Conservation (phyloP, 495 filamentous ascomycete genomes). For the Neurospora discreta region DNA sequence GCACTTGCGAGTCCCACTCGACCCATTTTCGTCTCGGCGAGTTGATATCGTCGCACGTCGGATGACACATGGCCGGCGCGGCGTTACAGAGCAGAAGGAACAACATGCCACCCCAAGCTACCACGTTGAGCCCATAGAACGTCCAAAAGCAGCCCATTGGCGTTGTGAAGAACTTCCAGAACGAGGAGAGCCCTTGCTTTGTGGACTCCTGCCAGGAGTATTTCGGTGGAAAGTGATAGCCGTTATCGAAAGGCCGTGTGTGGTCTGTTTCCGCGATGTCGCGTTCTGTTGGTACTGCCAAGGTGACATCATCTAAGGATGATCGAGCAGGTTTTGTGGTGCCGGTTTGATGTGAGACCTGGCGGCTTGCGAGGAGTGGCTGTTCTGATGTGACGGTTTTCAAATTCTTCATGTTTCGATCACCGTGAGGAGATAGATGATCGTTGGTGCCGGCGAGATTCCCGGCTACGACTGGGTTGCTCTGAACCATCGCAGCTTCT, state of each 20-base stretch:
- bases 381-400: background rate
- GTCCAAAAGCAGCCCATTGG: slow-evolving; percentile 63
- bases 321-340: background rate
- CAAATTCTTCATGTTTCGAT: background rate
- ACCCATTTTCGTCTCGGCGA: slow-evolving; percentile 70
- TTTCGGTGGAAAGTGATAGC: slow-evolving; percentile 61
- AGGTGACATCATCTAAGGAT: slow-evolving; percentile 9
- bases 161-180: slow-evolving; percentile 45
- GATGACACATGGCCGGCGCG: slow-evolving; percentile 67
- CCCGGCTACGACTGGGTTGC: background rate
- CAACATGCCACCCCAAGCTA: slow-evolving; percentile 87
- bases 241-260: slow-evolving; percentile 36
- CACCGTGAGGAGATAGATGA: background rate
- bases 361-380: background rate
- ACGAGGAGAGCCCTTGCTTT: slow-evolving; percentile 42
- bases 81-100: slow-evolving; percentile 73
- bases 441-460: background rate
- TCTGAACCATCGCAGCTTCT: background rate
- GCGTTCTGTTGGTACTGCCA: background rate
- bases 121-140: slow-evolving; percentile 67
- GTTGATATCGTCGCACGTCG: slow-evolving; percentile 60
- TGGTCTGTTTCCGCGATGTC: background rate
- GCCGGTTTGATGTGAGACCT: background rate
- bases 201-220: slow-evolving; percentile 50
- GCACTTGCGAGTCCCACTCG: slow-evolving; percentile 73